Conservation (phyloP, 441 rosid genomes). For the Macaranga tanarius region DNA sequence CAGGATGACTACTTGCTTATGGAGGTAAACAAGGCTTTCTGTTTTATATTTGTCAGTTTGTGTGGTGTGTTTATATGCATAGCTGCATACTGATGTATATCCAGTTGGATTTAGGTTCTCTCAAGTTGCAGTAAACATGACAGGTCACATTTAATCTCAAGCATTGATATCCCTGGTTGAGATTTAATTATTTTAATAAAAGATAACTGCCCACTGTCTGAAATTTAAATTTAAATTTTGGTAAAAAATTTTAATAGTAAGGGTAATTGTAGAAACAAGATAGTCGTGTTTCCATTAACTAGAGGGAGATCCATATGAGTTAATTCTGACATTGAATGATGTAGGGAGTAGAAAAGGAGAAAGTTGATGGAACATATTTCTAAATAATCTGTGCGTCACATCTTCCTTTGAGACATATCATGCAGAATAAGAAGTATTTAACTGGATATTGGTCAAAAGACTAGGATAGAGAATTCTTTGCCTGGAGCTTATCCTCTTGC, state of each 20-base stretch:
- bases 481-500: not conserved
- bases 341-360: not conserved
- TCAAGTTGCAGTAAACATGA: not conserved
- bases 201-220: not conserved
- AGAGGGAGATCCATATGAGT: not conserved
- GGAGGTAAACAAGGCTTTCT: constrained; percentile 51
- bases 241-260: not conserved
- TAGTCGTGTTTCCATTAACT: not conserved
- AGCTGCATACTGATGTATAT: too few relatives aligned
- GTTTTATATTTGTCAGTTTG: not conserved
- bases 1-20: constrained; percentile 73
- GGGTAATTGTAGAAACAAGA: not conserved
- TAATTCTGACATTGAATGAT: not conserved
- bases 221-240: not conserved
- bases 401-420: not conserved
- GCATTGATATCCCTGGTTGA: not conserved
- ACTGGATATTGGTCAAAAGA: not conserved
- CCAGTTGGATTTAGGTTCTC: not conserved
- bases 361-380: not conserved
- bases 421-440: not conserved
- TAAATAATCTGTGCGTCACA: not conserved
- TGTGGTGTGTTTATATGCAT: not conserved
- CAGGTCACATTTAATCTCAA: not conserved
- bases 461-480: not conserved
- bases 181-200: not conserved